phyloP scores from a whole-genome alignment of 805 yeast species.

The Monosporozyma unispora region DNA sequence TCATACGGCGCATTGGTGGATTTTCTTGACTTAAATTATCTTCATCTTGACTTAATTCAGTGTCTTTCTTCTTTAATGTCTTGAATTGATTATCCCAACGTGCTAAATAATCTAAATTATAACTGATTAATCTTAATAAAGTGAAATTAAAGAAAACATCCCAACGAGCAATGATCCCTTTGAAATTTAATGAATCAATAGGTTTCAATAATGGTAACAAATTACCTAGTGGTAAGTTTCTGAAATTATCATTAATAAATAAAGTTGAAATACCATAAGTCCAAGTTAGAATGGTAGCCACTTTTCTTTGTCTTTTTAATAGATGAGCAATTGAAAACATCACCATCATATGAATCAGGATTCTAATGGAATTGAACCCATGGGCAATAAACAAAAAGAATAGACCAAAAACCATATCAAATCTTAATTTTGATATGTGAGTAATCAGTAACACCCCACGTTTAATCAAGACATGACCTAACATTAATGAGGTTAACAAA shows the following conservation, averaged over 20 bases:
- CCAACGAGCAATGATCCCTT: constrained; percentile 85
- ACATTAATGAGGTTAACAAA: constrained; percentile 46
- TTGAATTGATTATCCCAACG: constrained; percentile 38
- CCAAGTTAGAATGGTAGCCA: constrained; percentile 53
- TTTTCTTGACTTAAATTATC: neutral
- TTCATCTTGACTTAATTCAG: neutral
- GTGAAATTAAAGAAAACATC: constrained; percentile 93
- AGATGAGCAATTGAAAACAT: constrained; percentile 33
- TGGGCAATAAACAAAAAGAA: constrained; percentile 65
- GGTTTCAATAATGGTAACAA: constrained; percentile 36
- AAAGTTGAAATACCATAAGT: constrained; percentile 67
- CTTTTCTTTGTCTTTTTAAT: constrained; percentile 23
- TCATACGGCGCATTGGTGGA: neutral
- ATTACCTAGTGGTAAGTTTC: constrained; percentile 43
- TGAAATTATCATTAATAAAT: constrained; percentile 64
- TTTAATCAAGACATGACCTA: constrained; percentile 48
- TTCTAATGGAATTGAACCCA: constrained; percentile 63
- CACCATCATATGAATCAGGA: constrained; percentile 48
- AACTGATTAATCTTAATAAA: constrained; percentile 73
- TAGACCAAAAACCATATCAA: constrained; percentile 67
- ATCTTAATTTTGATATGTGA: constrained; percentile 39
- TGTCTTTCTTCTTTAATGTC: constrained; percentile 13
- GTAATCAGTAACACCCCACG: constrained; percentile 23
- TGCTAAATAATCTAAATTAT: constrained; percentile 64
- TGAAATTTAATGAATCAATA: constrained; percentile 44